These are phyloP conservation scores for Rhynchosporium secalis DNA, from an alignment of 2,329 filamentous ascomycete species.

Conservation along the genomic window DNA sequence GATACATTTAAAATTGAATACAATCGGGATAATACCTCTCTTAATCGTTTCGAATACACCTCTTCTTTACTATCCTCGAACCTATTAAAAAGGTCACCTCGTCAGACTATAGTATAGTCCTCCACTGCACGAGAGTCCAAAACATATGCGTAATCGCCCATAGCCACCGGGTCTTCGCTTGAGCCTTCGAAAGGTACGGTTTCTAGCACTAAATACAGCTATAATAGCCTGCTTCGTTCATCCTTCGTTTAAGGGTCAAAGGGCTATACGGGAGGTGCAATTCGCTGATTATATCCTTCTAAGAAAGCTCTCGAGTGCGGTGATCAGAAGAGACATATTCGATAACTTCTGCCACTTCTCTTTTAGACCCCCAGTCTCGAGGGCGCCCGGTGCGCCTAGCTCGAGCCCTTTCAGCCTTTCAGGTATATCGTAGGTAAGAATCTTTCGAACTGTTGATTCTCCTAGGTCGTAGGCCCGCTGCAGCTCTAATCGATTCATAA, in stretches of 20 bases:
- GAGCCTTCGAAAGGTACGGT: background rate
- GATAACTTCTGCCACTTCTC: background rate
- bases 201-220: background rate
- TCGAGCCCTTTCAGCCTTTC: too few species aligned
- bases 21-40: background rate
- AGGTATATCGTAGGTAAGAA: too few species aligned
- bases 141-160: background rate
- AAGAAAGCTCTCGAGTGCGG: background rate
- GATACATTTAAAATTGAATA: background rate
- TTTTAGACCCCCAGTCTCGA: too few species aligned
- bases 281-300: background rate
- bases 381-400: too few species aligned
- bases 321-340: background rate
- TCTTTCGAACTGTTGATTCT: too few species aligned
- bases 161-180: background rate
- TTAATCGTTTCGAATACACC: background rate
- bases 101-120: background rate
- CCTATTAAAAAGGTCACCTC: background rate
- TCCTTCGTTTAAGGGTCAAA: background rate
- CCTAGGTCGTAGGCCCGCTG: too few species aligned
- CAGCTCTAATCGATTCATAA: fast-evolving
- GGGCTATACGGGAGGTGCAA: fast-evolving
- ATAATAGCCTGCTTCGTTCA: background rate
- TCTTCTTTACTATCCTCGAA: background rate
- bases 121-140: background rate